Conservation (phyloP, 768 basidiomycete species). For the Ramaria rubella region DNA sequence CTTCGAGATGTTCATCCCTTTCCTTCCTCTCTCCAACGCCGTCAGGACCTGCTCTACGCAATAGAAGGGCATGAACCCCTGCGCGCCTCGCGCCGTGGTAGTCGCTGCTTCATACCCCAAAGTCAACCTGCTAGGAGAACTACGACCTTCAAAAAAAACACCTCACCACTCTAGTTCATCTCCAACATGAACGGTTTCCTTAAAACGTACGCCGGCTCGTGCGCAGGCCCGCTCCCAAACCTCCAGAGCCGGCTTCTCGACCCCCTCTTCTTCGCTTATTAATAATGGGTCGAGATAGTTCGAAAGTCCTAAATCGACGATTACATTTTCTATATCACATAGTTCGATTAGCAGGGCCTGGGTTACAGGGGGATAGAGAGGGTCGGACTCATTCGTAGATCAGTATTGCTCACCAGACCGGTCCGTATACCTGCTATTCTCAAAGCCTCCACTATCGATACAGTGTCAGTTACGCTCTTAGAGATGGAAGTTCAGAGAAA, state of each 20-base stretch:
- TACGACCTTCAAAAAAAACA: not conserved
- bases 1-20: slow-evolving; percentile 34
- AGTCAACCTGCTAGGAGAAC: not conserved
- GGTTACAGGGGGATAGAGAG: not conserved
- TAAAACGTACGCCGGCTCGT: slow-evolving; percentile 27
- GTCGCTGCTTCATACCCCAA: slow-evolving; percentile 38
- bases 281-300: slow-evolving; percentile 45
- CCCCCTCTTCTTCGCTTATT: slow-evolving; percentile 62
- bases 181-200: slow-evolving; percentile 63
- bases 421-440: slow-evolving; percentile 41
- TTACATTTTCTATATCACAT: slow-evolving; percentile 31
- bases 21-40: slow-evolving; percentile 43
- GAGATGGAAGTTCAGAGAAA: not conserved
- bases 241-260: slow-evolving; percentile 59
- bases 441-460: slow-evolving; percentile 38
- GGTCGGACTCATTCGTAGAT: slow-evolving; percentile 59
- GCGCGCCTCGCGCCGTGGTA: slow-evolving; percentile 53
- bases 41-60: slow-evolving; percentile 44
- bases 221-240: slow-evolving; percentile 49
- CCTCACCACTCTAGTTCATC: slow-evolving; percentile 63
- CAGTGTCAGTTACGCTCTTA: not conserved
- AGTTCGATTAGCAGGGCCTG: not conserved
- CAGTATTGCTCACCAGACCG: slow-evolving; percentile 67
- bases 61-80: slow-evolving; percentile 51
- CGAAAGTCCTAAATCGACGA: slow-evolving; percentile 56